These are phyloP conservation scores for Pseudoscleropodium purum DNA, from an alignment of 225 moss, liverwort and hornwort species.

Conservation along the genomic window DNA sequence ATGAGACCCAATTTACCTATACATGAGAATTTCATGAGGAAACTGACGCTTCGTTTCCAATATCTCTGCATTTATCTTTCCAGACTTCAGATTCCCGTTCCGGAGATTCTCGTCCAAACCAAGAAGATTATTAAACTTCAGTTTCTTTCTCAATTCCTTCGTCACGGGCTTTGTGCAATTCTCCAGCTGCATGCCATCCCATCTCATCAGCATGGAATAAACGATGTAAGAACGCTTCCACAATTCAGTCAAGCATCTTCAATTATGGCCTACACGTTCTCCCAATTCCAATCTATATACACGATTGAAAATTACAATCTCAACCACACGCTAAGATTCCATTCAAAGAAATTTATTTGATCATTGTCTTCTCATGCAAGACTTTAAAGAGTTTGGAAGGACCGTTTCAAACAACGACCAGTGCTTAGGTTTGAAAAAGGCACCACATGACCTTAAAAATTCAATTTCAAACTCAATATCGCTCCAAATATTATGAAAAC, in stretches of 20 bases:
- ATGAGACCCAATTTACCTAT: constrained; percentile 24
- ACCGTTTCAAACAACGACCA: neutral
- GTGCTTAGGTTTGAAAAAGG: neutral
- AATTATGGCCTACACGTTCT: neutral
- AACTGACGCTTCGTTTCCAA: constrained; percentile 71
- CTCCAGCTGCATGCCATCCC: constrained; percentile 34
- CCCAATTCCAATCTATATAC: neutral
- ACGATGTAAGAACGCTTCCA: neutral
- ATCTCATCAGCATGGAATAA: neutral
- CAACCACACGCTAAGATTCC: neutral
- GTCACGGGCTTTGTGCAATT: constrained; percentile 74
- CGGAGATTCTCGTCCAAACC: constrained; percentile 65
- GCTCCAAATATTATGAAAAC: neutral
- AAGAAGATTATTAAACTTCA: constrained; percentile 55
- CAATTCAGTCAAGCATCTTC: neutral
- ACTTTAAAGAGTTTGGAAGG: neutral
- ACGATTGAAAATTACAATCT: neutral
- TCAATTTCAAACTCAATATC: neutral
- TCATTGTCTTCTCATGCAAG: neutral
- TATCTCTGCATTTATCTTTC: constrained; percentile 50
- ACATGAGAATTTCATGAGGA: constrained; percentile 84
- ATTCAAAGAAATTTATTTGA: neutral
- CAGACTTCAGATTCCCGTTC: constrained; percentile 59
- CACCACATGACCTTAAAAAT: neutral
- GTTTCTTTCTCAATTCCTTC: constrained; percentile 63